A percentile compares a stretch with the other conserved stretches of the same genome.
Conservation (phyloP, 371 early-diverging fungal genomes). For the Rhizomucor pusillus region DNA sequence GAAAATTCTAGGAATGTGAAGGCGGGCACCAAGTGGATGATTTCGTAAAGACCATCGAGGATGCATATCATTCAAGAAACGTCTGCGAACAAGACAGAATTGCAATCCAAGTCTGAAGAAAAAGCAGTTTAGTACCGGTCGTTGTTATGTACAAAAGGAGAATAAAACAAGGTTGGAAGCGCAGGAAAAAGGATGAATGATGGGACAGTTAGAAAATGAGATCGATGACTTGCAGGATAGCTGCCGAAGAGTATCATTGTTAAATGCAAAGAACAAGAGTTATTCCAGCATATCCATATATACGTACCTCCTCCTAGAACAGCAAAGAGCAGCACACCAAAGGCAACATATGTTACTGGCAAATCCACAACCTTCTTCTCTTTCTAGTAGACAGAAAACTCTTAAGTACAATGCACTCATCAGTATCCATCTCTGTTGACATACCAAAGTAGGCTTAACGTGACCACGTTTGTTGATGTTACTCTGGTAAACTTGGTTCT, state of each 20-base stretch:
- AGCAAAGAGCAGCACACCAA: constrained; percentile 20
- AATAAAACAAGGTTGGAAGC: too few species aligned
- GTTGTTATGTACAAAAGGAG: not conserved
- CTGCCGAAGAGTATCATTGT: constrained; percentile 3
- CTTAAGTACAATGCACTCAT: not conserved
- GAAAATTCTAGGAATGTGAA: constrained; percentile 10
- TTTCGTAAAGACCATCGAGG: constrained; percentile 19
- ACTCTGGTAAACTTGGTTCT: constrained; percentile 36
- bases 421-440: not conserved
- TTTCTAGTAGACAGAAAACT: constrained; percentile 16
- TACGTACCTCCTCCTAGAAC: constrained; percentile 22
- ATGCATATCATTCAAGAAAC: constrained; percentile 7
- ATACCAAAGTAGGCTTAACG: constrained; percentile 32
- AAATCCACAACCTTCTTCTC: constrained; percentile 9
- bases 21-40: constrained; percentile 12
- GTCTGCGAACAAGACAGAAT: too few species aligned
- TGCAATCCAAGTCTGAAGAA: too few species aligned
- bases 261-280: not conserved
- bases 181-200: too few species aligned
- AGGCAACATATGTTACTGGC: constrained; percentile 19
- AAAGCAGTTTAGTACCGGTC: too few species aligned
- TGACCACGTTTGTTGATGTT: constrained; percentile 38
- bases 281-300: not conserved
- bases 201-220: constrained; percentile 8
- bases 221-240: constrained; percentile 17